Conservation (phyloP, 2,329 filamentous ascomycete species). For the Diaporthe aspalathi region DNA sequence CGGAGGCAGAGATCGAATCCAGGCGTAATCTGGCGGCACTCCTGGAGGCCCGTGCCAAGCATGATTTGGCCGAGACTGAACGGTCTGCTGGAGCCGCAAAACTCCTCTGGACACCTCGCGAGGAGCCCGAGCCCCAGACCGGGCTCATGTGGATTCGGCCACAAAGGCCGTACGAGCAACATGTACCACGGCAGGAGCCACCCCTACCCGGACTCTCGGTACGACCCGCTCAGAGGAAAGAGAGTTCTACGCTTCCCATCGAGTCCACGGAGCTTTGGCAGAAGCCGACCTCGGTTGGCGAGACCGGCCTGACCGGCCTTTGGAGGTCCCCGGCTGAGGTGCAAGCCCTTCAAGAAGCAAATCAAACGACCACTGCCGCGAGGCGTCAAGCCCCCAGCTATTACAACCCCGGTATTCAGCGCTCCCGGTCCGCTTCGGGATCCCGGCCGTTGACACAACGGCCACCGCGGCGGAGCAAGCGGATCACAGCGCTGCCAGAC, state of each 20-base stretch:
- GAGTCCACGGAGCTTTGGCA: conserved; percentile 55
- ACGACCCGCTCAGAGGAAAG: conserved; percentile 52
- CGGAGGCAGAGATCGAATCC: conserved; percentile 52
- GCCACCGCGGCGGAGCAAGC: conserved; percentile 66
- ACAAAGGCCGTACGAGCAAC: conserved; percentile 35
- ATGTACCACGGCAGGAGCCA: conserved; percentile 26
- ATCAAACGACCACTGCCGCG: not conserved
- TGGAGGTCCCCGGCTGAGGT: conserved; percentile 45
- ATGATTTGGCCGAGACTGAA: not conserved
- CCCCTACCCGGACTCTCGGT: conserved; percentile 49
- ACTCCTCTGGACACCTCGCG: conserved; percentile 46
- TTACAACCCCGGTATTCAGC: conserved; percentile 37
- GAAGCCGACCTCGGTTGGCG: conserved; percentile 44
- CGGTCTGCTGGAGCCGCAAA: conserved; percentile 22
- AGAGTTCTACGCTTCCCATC: conserved; percentile 49
- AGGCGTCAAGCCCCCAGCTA: conserved; percentile 32
- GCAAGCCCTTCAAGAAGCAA: conserved; percentile 7
- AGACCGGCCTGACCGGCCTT: conserved; percentile 43
- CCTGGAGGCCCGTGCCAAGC: conserved; percentile 36
- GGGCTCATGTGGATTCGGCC: conserved; percentile 45
- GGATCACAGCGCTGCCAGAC: conserved; percentile 70
- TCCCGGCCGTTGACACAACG: conserved; percentile 61
- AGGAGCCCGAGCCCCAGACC: conserved; percentile 16
- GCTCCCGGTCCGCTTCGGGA: conserved; percentile 43
- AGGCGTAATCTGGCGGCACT: conserved; percentile 40